Conservation (phyloP, 164 flowering plant genomes). For the Cinnamomum micranthum region DNA sequence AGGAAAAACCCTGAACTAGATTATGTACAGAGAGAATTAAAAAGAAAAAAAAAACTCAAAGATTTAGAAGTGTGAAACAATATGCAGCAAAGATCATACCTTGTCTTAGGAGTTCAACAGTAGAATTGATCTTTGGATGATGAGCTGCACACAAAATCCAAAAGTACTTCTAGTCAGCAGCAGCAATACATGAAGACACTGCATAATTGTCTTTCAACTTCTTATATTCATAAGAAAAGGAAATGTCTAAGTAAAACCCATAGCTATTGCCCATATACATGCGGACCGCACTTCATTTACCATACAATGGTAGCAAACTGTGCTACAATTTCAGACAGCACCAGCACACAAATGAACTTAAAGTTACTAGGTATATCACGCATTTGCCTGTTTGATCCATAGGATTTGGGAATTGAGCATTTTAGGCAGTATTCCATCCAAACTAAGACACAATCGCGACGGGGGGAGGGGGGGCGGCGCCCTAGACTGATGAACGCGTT, state of each 20-base stretch:
- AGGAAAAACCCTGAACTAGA: not conserved
- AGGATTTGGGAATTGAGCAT: too few species aligned
- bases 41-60: not conserved
- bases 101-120: slow-evolving; percentile 69
- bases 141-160: slow-evolving; percentile 57
- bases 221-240: too few species aligned
- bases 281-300: too few species aligned
- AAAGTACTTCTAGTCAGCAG: not conserved
- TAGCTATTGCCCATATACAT: too few species aligned
- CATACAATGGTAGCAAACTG: too few species aligned
- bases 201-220: too few species aligned
- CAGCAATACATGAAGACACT: not conserved
- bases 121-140: slow-evolving; percentile 89
- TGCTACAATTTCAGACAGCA: too few species aligned
- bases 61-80: not conserved
- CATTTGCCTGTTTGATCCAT: too few species aligned
- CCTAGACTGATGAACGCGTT: not conserved
- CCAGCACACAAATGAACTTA: too few species aligned
- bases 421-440: not conserved
- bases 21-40: not conserved
- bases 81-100: slow-evolving; percentile 27
- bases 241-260: too few species aligned
- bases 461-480: too few species aligned
- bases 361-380: too few species aligned
- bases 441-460: not conserved